Evolutionary conservation across 805 yeast species (phyloP).

Genomic region (Wickerhamiella cacticola): DNA sequence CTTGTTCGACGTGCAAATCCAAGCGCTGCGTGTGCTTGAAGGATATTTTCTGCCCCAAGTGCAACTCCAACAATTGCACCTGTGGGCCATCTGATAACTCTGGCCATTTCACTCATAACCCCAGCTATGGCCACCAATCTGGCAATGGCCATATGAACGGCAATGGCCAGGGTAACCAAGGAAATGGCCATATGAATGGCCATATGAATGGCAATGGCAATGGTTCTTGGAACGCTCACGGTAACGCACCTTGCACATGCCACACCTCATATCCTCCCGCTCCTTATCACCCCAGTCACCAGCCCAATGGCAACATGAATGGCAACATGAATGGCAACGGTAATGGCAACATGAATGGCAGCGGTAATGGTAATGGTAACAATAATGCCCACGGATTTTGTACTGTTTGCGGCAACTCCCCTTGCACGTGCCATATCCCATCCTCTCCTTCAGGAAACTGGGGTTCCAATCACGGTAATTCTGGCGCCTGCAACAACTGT

Average conservation of each 20-base stretch:
- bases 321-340: neutral
- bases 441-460: conserved; percentile 4
- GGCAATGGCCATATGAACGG: too few relatives aligned
- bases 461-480: neutral
- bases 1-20: neutral
- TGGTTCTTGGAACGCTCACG: neutral
- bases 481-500: neutral
- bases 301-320: neutral
- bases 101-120: neutral
- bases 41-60: conserved; percentile 2
- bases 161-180: too few relatives aligned
- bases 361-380: neutral
- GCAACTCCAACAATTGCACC: conserved; percentile 3
- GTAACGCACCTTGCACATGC: neutral
- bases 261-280: neutral
- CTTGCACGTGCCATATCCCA: conserved; percentile 4
- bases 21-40: conserved; percentile 10
- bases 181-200: too few relatives aligned
- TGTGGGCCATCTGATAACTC: neutral
- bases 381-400: neutral
- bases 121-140: neutral
- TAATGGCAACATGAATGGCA: neutral
- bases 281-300: neutral
- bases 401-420: neutral
- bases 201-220: too few relatives aligned